Percentiles rank a stretch among this genome's conserved stretches.
Conservation (phyloP, 1,284 basidiomycete genomes). For the Cutaneotrichosporon sp. region DNA sequence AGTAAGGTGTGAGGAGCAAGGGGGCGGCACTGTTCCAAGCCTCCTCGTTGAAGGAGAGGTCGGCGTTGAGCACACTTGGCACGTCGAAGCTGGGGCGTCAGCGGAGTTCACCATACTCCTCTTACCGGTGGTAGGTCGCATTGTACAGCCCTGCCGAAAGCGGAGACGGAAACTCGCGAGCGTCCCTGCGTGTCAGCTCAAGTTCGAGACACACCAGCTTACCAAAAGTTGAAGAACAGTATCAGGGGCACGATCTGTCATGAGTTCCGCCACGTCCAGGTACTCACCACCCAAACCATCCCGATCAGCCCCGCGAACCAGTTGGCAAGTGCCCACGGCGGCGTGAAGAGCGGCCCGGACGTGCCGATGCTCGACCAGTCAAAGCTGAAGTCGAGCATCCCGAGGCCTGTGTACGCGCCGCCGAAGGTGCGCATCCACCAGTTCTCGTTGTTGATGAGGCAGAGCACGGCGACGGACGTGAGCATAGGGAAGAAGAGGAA, state of each 20-base stretch:
- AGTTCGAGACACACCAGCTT: conserved; percentile 26
- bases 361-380: conserved; percentile 58
- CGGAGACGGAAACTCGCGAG: conserved; percentile 51
- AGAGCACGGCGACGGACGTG: conserved; percentile 57
- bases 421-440: conserved; percentile 55
- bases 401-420: conserved; percentile 57
- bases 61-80: conserved; percentile 47
- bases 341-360: conserved; percentile 57
- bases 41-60: conserved; percentile 55
- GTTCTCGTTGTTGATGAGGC: conserved; percentile 54
- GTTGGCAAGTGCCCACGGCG: conserved; percentile 57
- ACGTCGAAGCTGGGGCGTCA: conserved; percentile 50
- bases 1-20: conserved; percentile 57
- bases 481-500: conserved; percentile 57
- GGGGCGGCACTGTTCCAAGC: conserved; percentile 54
- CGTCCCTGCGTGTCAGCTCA: conserved; percentile 41
- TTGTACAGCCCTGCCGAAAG: conserved; percentile 51
- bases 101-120: no score
- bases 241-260: conserved; percentile 53
- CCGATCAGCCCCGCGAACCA: conserved; percentile 51
- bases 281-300: conserved; percentile 57
- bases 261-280: not conserved
- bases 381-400: conserved; percentile 56
- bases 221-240: conserved; percentile 56
- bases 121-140: conserved; percentile 36